Conservation (phyloP, 2,329 filamentous ascomycete species). For the Colletotrichum viniferum region DNA sequence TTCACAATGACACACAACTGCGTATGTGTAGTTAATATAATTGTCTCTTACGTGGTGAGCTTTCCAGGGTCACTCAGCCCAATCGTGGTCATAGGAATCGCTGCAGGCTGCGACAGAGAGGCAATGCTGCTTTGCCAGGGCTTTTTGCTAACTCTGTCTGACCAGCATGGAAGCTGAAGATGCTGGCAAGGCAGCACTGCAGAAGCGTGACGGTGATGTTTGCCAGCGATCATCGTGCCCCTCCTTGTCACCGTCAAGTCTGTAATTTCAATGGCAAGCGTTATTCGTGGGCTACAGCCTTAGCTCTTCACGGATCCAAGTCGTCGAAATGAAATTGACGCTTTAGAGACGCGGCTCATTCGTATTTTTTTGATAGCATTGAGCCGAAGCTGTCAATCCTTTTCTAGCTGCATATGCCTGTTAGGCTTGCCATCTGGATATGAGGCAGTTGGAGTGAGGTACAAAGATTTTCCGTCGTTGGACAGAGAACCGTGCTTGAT, state of each 20-base stretch:
- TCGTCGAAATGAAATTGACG: not conserved
- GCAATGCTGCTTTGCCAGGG: not conserved
- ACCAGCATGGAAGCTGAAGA: not conserved
- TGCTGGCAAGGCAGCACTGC: slow-evolving; percentile 11
- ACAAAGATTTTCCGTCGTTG: not conserved
- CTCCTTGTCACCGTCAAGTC: not conserved
- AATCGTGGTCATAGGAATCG: not conserved
- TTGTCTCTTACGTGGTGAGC: not conserved
- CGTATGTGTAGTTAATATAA: not conserved
- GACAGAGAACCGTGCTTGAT: not conserved
- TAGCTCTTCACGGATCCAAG: not conserved
- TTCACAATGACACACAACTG: not conserved
- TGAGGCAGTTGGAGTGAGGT: not conserved
- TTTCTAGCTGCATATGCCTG: not conserved
- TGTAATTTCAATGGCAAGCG: not conserved
- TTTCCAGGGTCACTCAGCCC: not conserved
- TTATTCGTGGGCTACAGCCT: not conserved
- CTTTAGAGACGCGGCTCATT: not conserved
- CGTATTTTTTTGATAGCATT: not conserved
- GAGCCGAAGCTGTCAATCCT: not conserved
- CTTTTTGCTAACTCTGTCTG: not conserved
- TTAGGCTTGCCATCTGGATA: not conserved
- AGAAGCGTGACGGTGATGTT: slow-evolving; percentile 1
- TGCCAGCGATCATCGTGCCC: not conserved
- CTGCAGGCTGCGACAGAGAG: not conserved